Percentiles rank a stretch among this genome's conserved stretches.
Evolutionary conservation across 1,284 basidiomycete genomes (phyloP).

Genomic region (Ganoderma sp.): DNA sequence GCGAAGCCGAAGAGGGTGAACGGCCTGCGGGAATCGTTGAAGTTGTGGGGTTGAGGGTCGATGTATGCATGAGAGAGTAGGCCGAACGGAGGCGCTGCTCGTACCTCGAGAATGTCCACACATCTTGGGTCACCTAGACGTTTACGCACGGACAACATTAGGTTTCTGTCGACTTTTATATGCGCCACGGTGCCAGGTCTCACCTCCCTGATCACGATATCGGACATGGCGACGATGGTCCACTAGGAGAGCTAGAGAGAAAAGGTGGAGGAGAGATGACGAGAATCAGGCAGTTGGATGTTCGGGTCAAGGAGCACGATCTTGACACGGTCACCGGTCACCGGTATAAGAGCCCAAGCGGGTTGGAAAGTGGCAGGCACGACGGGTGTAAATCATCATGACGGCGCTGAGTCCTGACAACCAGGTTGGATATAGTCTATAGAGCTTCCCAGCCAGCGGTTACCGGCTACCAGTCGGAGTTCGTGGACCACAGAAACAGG

Average conservation of each 20-base stretch:
- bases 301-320: background rate
- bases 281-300: background rate
- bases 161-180: background rate
- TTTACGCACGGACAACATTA: background rate
- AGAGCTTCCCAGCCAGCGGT: background rate
- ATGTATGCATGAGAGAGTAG: too few species aligned
- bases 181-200: background rate
- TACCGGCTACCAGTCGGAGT: background rate
- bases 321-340: background rate
- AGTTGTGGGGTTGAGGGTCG: background rate
- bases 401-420: background rate
- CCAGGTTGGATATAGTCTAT: background rate
- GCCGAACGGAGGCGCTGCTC: background rate
- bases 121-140: conserved; percentile 59
- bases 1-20: conserved; percentile 72
- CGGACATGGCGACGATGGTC: conserved; percentile 23
- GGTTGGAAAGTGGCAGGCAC: background rate
- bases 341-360: background rate
- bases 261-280: background rate
- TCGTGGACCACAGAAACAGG: background rate
- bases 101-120: conserved; percentile 78
- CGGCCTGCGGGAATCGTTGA: conserved; percentile 49
- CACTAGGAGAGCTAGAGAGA: background rate
- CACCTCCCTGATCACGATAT: conserved; percentile 34
- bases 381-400: background rate